These are phyloP conservation scores for Elsinoe ampelina DNA, from an alignment of 2,329 filamentous ascomycete genomes.

Conservation along the genomic window DNA sequence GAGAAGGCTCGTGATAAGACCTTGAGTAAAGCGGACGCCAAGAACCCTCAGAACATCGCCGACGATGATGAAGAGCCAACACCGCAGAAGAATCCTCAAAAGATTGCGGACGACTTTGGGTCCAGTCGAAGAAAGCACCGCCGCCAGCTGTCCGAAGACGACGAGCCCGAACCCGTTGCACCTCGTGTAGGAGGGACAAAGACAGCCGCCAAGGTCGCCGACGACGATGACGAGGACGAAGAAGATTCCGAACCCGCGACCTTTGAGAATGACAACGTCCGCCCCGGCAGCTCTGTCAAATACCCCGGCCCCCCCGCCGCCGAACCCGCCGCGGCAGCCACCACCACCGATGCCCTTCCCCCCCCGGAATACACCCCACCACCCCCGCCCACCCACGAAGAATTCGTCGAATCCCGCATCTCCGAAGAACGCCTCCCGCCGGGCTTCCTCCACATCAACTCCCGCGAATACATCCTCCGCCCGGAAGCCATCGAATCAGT, in stretches of 20 bases:
- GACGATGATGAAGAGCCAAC: neutral
- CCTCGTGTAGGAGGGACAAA: neutral
- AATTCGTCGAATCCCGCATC: constrained; percentile 28
- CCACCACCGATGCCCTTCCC: neutral
- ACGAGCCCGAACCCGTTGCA: neutral
- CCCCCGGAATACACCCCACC: constrained; percentile 19
- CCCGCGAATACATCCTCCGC: constrained; percentile 34
- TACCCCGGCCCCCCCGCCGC: neutral
- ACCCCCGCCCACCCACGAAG: constrained; percentile 22
- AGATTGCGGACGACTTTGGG: neutral
- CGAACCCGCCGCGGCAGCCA: neutral
- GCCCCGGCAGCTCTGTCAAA: neutral
- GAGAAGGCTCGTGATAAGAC: constrained; percentile 5
- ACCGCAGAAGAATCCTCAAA: constrained; percentile 3
- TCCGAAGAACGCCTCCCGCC: constrained; percentile 32
- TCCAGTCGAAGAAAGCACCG: neutral
- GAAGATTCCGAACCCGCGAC: neutral
- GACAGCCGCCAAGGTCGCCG: neutral
- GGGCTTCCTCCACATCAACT: constrained; percentile 32
- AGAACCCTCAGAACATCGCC: constrained; percentile 8
- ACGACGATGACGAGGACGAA: constrained; percentile 1
- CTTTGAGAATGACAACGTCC: constrained; percentile 5
- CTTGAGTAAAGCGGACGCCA: constrained; percentile 4
- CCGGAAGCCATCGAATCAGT: constrained; percentile 83
- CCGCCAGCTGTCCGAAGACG: constrained; percentile 2